Evolutionary conservation across 805 yeast genomes (phyloP).

Genomic region (Hanseniaspora taiwanica): DNA sequence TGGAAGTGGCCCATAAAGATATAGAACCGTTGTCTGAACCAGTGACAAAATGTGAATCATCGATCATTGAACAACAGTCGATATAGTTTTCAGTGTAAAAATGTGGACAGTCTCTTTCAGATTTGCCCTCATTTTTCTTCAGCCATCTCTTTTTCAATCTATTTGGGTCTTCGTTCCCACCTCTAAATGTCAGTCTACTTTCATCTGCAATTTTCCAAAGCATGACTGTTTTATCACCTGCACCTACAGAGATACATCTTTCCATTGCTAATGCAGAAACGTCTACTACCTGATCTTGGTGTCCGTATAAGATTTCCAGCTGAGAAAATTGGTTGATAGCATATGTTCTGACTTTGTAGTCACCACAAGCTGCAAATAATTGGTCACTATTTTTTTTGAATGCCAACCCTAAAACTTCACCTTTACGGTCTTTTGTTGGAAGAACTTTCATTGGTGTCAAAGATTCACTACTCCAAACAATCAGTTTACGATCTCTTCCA

Average conservation of each 20-base stretch:
- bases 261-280: constrained; percentile 73
- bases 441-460: constrained; percentile 64
- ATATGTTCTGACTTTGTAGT: constrained; percentile 77
- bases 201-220: constrained; percentile 96
- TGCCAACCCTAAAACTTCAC: constrained; percentile 55
- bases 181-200: constrained; percentile 83
- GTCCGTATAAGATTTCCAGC: constrained; percentile 86
- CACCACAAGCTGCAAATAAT: constrained; percentile 86
- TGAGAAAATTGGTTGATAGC: constrained; percentile 78
- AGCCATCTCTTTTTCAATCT: constrained; percentile 26
- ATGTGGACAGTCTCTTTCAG: constrained; percentile 17
- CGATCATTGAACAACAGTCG: constrained; percentile 82
- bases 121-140: constrained; percentile 7
- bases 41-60: constrained; percentile 84
- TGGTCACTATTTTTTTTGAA: constrained; percentile 77
- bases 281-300: constrained; percentile 79
- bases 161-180: constrained; percentile 52
- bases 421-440: constrained; percentile 58
- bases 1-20: constrained; percentile 79
- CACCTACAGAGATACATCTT: constrained; percentile 90
- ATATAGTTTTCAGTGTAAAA: constrained; percentile 72
- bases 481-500: constrained; percentile 66
- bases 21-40: constrained; percentile 92
- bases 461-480: constrained; percentile 77
- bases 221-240: constrained; percentile 90